These are phyloP conservation scores for Phytophthora litchii DNA, from an alignment of 352 stramenopile species.

Conservation along the genomic window DNA sequence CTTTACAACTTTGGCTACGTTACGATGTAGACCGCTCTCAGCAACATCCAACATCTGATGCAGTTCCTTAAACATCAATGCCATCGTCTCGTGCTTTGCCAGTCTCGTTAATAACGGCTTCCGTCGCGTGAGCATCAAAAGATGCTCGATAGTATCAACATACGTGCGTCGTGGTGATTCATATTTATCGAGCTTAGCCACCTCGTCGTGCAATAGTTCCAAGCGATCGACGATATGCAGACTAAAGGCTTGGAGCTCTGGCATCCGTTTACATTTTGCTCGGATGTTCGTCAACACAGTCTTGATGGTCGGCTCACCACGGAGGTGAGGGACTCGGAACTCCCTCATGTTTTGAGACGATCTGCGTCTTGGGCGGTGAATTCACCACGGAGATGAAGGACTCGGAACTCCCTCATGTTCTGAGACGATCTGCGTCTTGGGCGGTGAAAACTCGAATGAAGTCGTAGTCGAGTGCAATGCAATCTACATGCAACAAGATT, in stretches of 20 bases:
- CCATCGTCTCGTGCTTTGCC: not conserved
- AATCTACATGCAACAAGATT: too few relatives aligned
- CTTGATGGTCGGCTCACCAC: not conserved
- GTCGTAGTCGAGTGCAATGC: too few relatives aligned
- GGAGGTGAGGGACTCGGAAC: not conserved
- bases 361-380: too few relatives aligned
- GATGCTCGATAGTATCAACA: not conserved
- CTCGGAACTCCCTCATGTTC: not conserved
- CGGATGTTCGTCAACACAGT: not conserved
- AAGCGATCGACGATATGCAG: not conserved
- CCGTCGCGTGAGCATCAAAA: not conserved
- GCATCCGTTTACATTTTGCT: not conserved
- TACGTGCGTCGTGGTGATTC: not conserved
- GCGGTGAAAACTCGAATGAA: not conserved
- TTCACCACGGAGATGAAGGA: not conserved
- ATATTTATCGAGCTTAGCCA: not conserved
- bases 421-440: not conserved
- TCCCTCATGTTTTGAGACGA: not conserved
- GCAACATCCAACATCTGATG: not conserved
- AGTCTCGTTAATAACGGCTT: not conserved
- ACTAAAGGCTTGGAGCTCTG: not conserved
- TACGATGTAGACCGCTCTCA: not conserved
- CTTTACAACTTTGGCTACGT: not conserved
- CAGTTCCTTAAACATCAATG: not conserved
- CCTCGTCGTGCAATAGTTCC: not conserved